Base-by-base conservation (phyloP, 192 early-diverging fungal genomes). In the Coemansia sp. region DNA sequence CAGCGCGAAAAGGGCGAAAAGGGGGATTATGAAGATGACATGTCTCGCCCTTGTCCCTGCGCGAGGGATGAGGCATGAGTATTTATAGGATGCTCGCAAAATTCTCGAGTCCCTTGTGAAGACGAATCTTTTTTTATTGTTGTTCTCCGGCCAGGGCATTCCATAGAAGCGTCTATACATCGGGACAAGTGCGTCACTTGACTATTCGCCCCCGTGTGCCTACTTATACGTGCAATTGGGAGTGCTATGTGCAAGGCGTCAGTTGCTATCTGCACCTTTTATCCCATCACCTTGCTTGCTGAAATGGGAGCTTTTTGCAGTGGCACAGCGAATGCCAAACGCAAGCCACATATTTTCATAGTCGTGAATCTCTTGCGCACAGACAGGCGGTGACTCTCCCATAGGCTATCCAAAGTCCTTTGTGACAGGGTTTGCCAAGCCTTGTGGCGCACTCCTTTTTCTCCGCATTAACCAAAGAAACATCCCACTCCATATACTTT, bases 121-220 rank as follows among this genome's bases (percentile, higher is more conserved):
- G 21, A 50, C 19, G 21, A 2, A 2, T 19, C 26, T 13, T 32
- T 16, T 30, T 8, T 55, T 32, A 17, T 16, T 30, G 0, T 55
- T 32, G 5, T 53, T 55, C 53, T 30, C 23, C 11, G 26, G 53
- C n/a, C 53, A 55, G 14, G 53, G 53, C 5, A 1, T 58, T 58
- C 55, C 28, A 58, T 58, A 32, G 55, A 58, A 58, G 5, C 28
- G 55, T 58, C 55, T 23, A 58, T 58, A 58, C 55, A 30, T 58
- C 30, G 30, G 55, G 23, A 33, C 11, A 58, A 58, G 32, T 6
- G 55, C 30, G 17, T 58, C 55, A 58, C 14, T 33, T 58, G 55
- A 58, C 16, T 58, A 13, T 16, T 58, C 2, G 47, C 47, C 3
- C 47, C 47, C 47, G 47, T 50, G 47, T 3, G 47, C 47, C 19